A percentile compares a stretch with the other conserved stretches of the same genome.
These are phyloP conservation scores for Nemania diffusa DNA, from an alignment of 2,329 filamentous ascomycete species.

Conservation along the genomic window DNA sequence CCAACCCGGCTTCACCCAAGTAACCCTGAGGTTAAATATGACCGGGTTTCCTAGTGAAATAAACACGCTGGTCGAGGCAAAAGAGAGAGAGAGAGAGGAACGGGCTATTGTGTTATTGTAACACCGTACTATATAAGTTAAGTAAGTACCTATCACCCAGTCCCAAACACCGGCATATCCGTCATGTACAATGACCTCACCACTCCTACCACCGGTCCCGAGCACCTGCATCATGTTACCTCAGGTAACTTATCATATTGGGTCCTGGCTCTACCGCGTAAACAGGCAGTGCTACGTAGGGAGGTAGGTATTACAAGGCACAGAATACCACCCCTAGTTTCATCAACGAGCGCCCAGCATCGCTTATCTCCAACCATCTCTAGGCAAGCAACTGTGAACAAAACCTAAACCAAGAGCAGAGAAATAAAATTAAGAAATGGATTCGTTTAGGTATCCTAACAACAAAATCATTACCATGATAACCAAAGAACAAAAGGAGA, in stretches of 20 bases:
- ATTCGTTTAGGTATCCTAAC: neutral
- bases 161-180: neutral
- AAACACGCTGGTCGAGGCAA: neutral
- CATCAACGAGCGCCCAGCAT: slow-evolving; percentile 27
- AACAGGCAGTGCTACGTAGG: too few relatives aligned
- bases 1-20: too few relatives aligned
- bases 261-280: too few relatives aligned
- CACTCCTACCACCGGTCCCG: neutral
- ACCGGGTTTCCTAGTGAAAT: neutral
- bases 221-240: neutral
- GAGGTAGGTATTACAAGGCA: too few relatives aligned
- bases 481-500: neutral
- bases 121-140: neutral
- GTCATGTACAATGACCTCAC: slow-evolving; percentile 32
- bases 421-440: neutral
- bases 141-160: neutral
- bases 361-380: slow-evolving; percentile 16
- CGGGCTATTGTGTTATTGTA: neutral
- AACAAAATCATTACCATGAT: neutral
- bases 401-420: neutral
- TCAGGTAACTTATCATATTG: neutral
- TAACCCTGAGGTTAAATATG: too few relatives aligned
- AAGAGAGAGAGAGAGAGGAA: neutral
- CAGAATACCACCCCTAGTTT: too few relatives aligned
- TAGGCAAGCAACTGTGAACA: neutral